Conservation (phyloP, 257 asterid species). For the Solanum raphanifolium region DNA sequence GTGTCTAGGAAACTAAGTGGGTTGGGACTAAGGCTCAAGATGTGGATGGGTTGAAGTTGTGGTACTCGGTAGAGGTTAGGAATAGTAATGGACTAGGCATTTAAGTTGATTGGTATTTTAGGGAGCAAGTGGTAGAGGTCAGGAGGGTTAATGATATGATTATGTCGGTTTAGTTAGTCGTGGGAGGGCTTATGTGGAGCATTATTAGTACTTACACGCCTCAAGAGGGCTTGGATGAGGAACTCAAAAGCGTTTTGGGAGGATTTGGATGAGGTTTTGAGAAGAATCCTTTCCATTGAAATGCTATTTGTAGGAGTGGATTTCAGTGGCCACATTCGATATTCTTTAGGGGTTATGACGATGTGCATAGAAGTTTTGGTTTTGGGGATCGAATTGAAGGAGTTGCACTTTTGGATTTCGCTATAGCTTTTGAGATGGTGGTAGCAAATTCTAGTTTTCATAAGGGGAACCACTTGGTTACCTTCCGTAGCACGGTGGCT, state of each 20-base stretch:
- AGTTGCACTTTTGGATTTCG: not conserved
- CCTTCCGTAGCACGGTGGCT: not conserved
- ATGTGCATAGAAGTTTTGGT: not conserved
- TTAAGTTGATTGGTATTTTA: not conserved
- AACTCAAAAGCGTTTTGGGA: not conserved
- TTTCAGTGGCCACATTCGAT: not conserved
- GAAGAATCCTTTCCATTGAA: not conserved
- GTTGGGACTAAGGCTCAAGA: not conserved
- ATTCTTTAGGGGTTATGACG: not conserved
- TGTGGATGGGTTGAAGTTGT: not conserved
- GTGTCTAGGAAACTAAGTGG: not conserved
- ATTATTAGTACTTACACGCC: not conserved
- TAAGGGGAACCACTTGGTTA: not conserved
- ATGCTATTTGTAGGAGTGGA: not conserved
- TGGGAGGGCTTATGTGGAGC: not conserved
- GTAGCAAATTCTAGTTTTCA: not conserved
- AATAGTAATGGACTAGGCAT: not conserved
- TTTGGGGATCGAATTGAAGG: not conserved
- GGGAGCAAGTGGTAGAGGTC: not conserved
- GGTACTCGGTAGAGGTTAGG: not conserved
- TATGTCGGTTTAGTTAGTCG: not conserved
- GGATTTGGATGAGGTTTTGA: not conserved
- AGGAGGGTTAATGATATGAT: not conserved
- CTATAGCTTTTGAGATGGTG: not conserved
- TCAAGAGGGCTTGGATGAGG: not conserved